Evolutionary conservation across 2,329 filamentous ascomycete genomes (phyloP).

Genomic region (Talaromyces islandicus): DNA sequence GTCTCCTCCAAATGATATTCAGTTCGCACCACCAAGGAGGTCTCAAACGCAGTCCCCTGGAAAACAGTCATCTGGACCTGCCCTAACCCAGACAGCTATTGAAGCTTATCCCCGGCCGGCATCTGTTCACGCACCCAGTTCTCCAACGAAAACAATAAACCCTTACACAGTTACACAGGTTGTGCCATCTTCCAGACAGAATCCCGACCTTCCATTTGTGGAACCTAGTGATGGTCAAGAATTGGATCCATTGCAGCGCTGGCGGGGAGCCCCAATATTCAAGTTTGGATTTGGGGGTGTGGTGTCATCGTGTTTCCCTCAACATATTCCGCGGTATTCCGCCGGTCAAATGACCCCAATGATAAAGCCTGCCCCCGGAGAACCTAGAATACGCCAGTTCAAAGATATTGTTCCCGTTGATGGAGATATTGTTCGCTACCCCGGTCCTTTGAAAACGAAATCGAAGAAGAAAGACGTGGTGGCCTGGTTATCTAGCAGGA

Average conservation of each 20-base stretch:
- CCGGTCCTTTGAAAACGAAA: slow-evolving; percentile 82
- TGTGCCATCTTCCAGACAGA: slow-evolving; percentile 32
- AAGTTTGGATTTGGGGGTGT: slow-evolving; percentile 82
- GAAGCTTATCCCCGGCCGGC: slow-evolving; percentile 49
- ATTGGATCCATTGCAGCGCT: slow-evolving; percentile 74
- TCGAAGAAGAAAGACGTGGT: slow-evolving; percentile 92
- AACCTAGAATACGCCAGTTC: slow-evolving; percentile 69
- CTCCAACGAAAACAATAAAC: slow-evolving; percentile 32
- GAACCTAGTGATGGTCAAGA: slow-evolving; percentile 50
- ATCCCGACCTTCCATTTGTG: slow-evolving; percentile 51
- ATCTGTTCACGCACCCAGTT: slow-evolving; percentile 46
- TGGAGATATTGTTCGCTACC: slow-evolving; percentile 73
- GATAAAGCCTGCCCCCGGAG: slow-evolving; percentile 75
- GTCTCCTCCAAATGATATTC: slow-evolving; percentile 3
- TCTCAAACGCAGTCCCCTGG: slow-evolving; percentile 57
- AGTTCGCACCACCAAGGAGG: slow-evolving; percentile 9
- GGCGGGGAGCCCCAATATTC: slow-evolving; percentile 84
- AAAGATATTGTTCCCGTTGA: slow-evolving; percentile 67
- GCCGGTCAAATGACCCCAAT: slow-evolving; percentile 66
- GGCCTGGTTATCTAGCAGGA: slow-evolving; percentile 71
- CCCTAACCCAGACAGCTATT: slow-evolving; percentile 34
- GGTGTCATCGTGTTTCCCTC: slow-evolving; percentile 79
- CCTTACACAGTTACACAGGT: slow-evolving; percentile 28
- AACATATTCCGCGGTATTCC: slow-evolving; percentile 78
- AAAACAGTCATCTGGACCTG: slow-evolving; percentile 45